Conservation (phyloP, 805 yeast genomes). For the Saturnispora ahearnii region DNA sequence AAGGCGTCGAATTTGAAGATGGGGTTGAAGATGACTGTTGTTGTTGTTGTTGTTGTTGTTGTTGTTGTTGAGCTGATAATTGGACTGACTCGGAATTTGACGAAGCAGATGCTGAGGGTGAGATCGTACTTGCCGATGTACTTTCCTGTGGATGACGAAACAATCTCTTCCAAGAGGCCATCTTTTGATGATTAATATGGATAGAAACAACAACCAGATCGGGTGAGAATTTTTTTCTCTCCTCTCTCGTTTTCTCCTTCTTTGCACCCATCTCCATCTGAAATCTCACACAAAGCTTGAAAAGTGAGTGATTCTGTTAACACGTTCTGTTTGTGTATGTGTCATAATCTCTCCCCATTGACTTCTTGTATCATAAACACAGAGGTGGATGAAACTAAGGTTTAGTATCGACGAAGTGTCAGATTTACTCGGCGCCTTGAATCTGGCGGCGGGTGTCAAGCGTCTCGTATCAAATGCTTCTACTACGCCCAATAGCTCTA, state of each 20-base stretch:
- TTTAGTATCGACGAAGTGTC: neutral
- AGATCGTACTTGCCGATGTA: neutral
- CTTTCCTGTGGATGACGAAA: constrained; percentile 9
- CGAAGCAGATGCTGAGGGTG: neutral
- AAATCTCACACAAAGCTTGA: too few species aligned
- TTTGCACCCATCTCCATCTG: neutral
- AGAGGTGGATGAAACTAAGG: neutral
- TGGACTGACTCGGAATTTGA: neutral
- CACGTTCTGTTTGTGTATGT: neutral
- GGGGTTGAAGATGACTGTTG: neutral
- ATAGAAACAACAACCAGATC: neutral
- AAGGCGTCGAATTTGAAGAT: too few species aligned
- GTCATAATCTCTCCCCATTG: neutral
- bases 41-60: neutral
- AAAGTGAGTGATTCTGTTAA: neutral
- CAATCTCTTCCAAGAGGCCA: constrained; percentile 6
- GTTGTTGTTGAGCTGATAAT: neutral
- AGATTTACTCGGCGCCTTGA: neutral
- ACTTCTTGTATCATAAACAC: neutral
- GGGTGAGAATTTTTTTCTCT: neutral
- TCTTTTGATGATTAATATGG: neutral
- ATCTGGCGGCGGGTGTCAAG: neutral
- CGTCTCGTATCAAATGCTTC: neutral
- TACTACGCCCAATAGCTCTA: neutral
- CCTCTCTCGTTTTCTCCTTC: neutral